These are phyloP conservation scores for Prillingera fragicola DNA, from an alignment of 1,284 basidiomycete genomes.

Conservation along the genomic window DNA sequence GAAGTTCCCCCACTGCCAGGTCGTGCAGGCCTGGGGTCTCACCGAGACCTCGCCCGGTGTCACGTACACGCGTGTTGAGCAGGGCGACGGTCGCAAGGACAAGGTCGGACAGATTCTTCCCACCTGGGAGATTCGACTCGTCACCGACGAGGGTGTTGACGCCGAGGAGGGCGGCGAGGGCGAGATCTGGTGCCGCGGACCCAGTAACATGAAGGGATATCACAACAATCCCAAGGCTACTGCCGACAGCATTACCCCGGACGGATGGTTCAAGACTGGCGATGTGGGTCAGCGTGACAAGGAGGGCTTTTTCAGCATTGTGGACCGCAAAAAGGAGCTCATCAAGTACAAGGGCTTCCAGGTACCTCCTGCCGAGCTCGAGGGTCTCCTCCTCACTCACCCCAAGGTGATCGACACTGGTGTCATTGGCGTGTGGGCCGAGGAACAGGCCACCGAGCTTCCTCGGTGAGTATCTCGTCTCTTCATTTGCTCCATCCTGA, in stretches of 20 bases:
- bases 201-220: slow-evolving; percentile 69
- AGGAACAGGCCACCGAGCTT: slow-evolving; percentile 64
- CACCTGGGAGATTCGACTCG: slow-evolving; percentile 68
- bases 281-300: slow-evolving; percentile 62
- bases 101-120: slow-evolving; percentile 65
- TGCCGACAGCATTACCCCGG: slow-evolving; percentile 56
- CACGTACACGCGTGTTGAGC: slow-evolving; percentile 14
- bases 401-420: slow-evolving; percentile 64
- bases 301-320: slow-evolving; percentile 55
- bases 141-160: slow-evolving; percentile 46
- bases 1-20: slow-evolving; percentile 16
- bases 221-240: slow-evolving; percentile 64
- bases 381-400: slow-evolving; percentile 64
- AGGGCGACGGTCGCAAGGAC: slow-evolving; percentile 50
- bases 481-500: too few species aligned
- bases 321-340: slow-evolving; percentile 61
- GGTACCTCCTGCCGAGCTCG: slow-evolving; percentile 77
- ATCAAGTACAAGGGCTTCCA: slow-evolving; percentile 63
- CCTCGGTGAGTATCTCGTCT: slow-evolving; percentile 55
- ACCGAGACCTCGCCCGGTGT: slow-evolving; percentile 50
- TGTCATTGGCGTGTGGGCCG: slow-evolving; percentile 62
- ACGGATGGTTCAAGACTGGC: slow-evolving; percentile 76
- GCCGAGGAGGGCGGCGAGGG: slow-evolving; percentile 58
- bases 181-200: slow-evolving; percentile 73
- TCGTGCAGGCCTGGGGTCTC: slow-evolving; percentile 44